phyloP scores from a whole-genome alignment of 768 basidiomycete genomes.

The Leccinum aurantiacum region DNA sequence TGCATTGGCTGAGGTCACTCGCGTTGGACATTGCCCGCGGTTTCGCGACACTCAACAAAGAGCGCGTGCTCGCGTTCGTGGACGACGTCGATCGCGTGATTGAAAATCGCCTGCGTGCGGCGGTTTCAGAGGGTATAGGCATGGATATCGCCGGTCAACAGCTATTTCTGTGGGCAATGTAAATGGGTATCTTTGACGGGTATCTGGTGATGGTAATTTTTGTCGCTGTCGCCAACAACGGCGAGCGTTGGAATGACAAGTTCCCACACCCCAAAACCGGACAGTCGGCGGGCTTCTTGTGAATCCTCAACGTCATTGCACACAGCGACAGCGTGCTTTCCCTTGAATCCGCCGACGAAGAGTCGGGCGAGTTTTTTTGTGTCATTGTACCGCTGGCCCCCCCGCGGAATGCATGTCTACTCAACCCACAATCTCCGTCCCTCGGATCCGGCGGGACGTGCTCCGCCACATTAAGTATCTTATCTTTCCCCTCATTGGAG shows the following conservation, averaged over 20 bases:
- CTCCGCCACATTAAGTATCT: background rate
- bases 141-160: constrained; percentile 16
- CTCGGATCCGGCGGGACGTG: background rate
- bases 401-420: background rate
- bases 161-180: background rate
- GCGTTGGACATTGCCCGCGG: constrained; percentile 55
- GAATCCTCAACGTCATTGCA: too few species aligned
- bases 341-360: background rate
- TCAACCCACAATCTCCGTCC: background rate
- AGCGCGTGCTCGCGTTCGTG: constrained; percentile 29
- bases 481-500: background rate
- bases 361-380: background rate
- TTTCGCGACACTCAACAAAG: constrained; percentile 47
- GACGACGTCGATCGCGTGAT: constrained; percentile 42
- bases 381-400: background rate
- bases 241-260: constrained; percentile 10
- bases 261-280: constrained; percentile 22
- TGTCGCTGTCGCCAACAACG: constrained; percentile 22
- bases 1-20: constrained; percentile 47
- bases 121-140: constrained; percentile 51
- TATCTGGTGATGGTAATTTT: constrained; percentile 1
- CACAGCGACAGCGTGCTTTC: too few species aligned
- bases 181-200: constrained; percentile 16
- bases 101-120: constrained; percentile 41
- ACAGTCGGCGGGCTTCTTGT: background rate